Conservation (phyloP, 306 rosid genomes). For the Vigna trinervia region DNA sequence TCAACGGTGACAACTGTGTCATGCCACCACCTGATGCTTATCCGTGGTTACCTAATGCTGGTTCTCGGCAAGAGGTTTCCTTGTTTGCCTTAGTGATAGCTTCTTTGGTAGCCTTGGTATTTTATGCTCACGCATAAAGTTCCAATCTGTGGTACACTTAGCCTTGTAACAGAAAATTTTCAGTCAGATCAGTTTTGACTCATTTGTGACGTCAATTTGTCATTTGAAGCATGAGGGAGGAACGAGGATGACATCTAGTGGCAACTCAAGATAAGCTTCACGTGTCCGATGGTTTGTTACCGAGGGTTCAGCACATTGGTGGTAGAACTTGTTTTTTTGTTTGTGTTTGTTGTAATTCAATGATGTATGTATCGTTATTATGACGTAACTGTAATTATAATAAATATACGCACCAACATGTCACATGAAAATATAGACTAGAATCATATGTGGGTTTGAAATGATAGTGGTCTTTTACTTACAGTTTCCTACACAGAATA, state of each 20-base stretch:
- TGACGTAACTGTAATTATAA: conserved; percentile 39
- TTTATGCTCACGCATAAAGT: conserved; percentile 43
- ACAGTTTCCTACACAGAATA: conserved; percentile 20
- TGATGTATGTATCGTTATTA: conserved; percentile 32
- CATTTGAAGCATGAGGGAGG: conserved; percentile 34
- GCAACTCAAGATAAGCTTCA: conserved; percentile 28
- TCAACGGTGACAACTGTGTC: conserved; percentile 89
- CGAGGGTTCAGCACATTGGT: conserved; percentile 30
- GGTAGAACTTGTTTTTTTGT: conserved; percentile 45
- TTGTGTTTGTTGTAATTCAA: conserved; percentile 38
- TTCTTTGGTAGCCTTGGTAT: conserved; percentile 52
- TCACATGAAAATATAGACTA: conserved; percentile 32
- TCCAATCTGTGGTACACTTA: conserved; percentile 19
- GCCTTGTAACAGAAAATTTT: conserved; percentile 35
- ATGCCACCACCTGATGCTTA: conserved; percentile 93
- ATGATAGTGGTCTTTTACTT: conserved; percentile 25
- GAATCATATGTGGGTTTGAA: conserved; percentile 38
- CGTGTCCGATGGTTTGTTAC: conserved; percentile 32
- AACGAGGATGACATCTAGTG: conserved; percentile 28
- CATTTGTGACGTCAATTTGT: conserved; percentile 37
- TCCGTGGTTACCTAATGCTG: conserved; percentile 73
- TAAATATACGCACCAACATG: conserved; percentile 39
- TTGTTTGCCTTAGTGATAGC: conserved; percentile 51
- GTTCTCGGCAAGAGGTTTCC: conserved; percentile 53
- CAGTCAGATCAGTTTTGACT: conserved; percentile 40